These are phyloP conservation scores for Rauvolfia tetraphylla DNA, from an alignment of 257 asterid species.

Conservation along the genomic window DNA sequence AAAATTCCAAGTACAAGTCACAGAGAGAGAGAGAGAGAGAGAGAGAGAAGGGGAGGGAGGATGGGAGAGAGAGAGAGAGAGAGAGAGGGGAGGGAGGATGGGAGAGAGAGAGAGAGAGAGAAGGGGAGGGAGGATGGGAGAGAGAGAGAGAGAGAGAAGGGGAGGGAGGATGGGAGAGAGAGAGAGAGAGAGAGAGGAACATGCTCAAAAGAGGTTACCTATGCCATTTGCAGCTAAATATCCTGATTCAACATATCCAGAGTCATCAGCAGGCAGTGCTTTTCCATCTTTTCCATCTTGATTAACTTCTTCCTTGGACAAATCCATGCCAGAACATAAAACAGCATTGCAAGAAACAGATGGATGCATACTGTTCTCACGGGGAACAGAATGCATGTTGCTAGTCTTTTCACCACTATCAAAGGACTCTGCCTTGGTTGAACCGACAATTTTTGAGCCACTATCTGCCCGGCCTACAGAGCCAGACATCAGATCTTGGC, in stretches of 20 bases:
- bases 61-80: too few species aligned
- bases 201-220: conserved; percentile 37
- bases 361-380: conserved; percentile 75
- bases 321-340: conserved; percentile 75
- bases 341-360: conserved; percentile 98
- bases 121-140: background rate
- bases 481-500: conserved; percentile 82
- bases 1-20: background rate
- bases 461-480: conserved; percentile 88
- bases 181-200: background rate
- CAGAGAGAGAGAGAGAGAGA: background rate
- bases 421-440: conserved; percentile 86
- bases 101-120: background rate
- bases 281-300: conserved; percentile 70
- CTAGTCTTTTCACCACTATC: conserved; percentile 96
- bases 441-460: conserved; percentile 88
- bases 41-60: too few species aligned
- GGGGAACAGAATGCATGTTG: conserved; percentile 46
- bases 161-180: background rate
- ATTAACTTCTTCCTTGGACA: conserved; percentile 90
- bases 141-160: background rate
- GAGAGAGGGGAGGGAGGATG: too few species aligned
- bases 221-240: conserved; percentile 56
- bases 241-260: conserved; percentile 80
- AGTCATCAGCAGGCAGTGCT: conserved; percentile 60